phyloP scores from a whole-genome alignment of 768 basidiomycete genomes.

The Mycena amicta region DNA sequence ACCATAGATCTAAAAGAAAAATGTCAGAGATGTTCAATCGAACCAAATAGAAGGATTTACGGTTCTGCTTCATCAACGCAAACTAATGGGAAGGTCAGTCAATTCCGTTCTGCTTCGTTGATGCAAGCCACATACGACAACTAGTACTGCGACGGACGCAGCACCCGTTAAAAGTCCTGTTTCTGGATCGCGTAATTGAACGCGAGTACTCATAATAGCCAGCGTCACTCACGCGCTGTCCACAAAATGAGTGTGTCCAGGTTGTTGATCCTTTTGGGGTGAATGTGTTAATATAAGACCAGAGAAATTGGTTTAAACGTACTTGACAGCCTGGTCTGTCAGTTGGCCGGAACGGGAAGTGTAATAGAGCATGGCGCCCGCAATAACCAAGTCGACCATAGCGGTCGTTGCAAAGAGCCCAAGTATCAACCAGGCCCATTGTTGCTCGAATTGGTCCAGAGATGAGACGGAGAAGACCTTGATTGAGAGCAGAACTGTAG shows the following conservation, averaged over 20 bases:
- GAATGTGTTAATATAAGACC: not conserved
- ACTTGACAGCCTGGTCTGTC: conserved; percentile 13
- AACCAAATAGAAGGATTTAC: not conserved
- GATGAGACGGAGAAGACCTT: conserved; percentile 12
- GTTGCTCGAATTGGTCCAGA: conserved; percentile 11
- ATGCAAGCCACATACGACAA: conserved; percentile 16
- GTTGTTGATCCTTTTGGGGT: not conserved
- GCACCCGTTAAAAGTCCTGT: conserved; percentile 18
- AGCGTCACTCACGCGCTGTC: conserved; percentile 11
- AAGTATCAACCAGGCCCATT: conserved; percentile 20
- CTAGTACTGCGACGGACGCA: conserved; percentile 9
- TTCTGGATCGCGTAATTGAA: conserved; percentile 6
- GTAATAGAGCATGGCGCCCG: conserved; percentile 12
- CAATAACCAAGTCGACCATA: conserved; percentile 13
- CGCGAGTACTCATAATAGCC: not conserved
- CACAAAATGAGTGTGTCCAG: conserved; percentile 14
- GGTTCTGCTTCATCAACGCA: conserved; percentile 10
- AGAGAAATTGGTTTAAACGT: not conserved
- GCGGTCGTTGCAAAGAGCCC: conserved; percentile 11
- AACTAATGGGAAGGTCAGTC: no score
- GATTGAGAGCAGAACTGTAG: conserved; percentile 12
- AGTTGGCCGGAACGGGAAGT: no score
- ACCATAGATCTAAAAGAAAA: conserved; percentile 11
- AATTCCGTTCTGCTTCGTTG: conserved; percentile 8
- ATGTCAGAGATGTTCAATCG: not conserved